Percentiles rank a stretch among this genome's conserved stretches.
Conservation (phyloP, 345 rosid species). For the Salix dunnii region DNA sequence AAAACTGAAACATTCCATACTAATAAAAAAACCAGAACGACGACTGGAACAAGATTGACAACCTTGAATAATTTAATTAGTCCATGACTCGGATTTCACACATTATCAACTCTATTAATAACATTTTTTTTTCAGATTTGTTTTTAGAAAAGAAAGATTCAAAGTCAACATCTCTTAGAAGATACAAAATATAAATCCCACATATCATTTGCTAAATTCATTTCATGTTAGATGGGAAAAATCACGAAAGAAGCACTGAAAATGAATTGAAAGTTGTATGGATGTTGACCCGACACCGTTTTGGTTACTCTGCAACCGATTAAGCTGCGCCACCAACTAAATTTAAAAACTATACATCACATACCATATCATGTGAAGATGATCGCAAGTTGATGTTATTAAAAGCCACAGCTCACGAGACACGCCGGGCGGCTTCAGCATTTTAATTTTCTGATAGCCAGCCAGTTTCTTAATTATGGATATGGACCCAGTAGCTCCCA, state of each 20-base stretch:
- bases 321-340: neutral
- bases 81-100: too few relatives aligned
- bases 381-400: neutral
- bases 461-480: neutral
- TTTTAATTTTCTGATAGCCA: too few relatives aligned
- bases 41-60: too few relatives aligned
- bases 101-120: too few relatives aligned
- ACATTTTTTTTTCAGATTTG: too few relatives aligned
- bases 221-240: neutral
- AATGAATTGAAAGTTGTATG: neutral
- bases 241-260: neutral
- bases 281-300: slow-evolving; percentile 1
- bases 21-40: too few relatives aligned
- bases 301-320: neutral
- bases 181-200: too few relatives aligned
- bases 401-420: neutral
- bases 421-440: neutral
- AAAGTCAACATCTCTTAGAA: too few relatives aligned
- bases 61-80: too few relatives aligned
- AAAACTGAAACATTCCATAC: too few relatives aligned
- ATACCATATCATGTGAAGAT: neutral
- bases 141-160: too few relatives aligned
- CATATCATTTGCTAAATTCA: too few relatives aligned
- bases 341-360: neutral
- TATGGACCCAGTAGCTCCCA: neutral